Percentiles rank a stretch among this genome's conserved stretches.
These are phyloP conservation scores for Pestalotiopsis sp. DNA, from an alignment of 2,329 filamentous ascomycete species.

Conservation along the genomic window DNA sequence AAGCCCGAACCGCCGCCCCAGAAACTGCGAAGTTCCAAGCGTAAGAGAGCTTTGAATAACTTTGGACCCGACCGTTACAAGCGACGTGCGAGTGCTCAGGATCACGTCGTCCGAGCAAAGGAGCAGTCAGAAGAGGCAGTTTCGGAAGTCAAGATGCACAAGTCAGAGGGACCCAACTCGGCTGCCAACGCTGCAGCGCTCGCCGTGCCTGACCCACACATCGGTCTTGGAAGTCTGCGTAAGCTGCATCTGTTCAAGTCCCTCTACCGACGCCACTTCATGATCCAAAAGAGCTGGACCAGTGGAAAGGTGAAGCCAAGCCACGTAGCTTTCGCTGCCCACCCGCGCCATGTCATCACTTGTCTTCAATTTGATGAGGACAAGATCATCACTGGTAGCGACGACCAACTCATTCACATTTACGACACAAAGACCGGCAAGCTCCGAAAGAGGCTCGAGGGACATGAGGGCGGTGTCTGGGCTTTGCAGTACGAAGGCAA, in stretches of 20 bases:
- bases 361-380: constrained; percentile 97
- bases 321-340: constrained; percentile 94
- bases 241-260: constrained; percentile 95
- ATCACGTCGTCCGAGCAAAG: constrained; percentile 33
- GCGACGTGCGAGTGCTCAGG: constrained; percentile 53
- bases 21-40: constrained; percentile 55
- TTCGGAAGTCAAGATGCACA: constrained; percentile 50
- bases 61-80: constrained; percentile 55
- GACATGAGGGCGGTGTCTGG: constrained; percentile 97
- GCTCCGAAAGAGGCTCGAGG: constrained; percentile 79
- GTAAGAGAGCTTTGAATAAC: constrained; percentile 54
- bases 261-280: constrained; percentile 87
- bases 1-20: constrained; percentile 44
- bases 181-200: constrained; percentile 83
- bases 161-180: constrained; percentile 81
- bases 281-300: constrained; percentile 93
- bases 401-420: constrained; percentile 96
- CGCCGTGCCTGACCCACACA: constrained; percentile 78
- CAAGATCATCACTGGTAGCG: constrained; percentile 96
- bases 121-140: constrained; percentile 34
- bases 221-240: constrained; percentile 77
- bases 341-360: constrained; percentile 94
- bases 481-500: constrained; percentile 96
- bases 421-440: constrained; percentile 96
- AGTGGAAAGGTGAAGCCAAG: constrained; percentile 80